Evolutionary conservation across 306 rosid genomes (phyloP).

Genomic region (Trifolium repens): DNA sequence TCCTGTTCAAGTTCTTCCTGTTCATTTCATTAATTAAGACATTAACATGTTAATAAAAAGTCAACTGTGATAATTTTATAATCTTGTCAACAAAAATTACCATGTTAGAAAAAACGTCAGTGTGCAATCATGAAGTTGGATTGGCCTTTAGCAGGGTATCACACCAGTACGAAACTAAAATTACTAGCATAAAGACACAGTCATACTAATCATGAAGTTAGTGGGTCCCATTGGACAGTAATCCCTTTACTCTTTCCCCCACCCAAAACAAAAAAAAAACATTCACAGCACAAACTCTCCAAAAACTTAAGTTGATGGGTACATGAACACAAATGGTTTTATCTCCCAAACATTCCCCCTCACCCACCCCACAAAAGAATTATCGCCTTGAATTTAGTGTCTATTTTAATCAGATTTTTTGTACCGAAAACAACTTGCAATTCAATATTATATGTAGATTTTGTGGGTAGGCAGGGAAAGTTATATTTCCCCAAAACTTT

Average conservation of each 20-base stretch:
- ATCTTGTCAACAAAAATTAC: slow-evolving; percentile 38
- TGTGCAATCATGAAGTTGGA: slow-evolving; percentile 3
- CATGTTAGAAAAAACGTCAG: slow-evolving; percentile 22
- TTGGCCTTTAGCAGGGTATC: slow-evolving; percentile 22
- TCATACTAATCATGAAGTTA: slow-evolving; percentile 10
- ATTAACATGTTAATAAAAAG: slow-evolving; percentile 45
- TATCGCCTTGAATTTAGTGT: neutral
- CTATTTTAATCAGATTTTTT: neutral
- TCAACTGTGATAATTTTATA: slow-evolving; percentile 37
- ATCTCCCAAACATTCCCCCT: neutral
- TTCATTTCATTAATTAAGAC: slow-evolving; percentile 40
- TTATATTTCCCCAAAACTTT: neutral
- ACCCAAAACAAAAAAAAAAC: neutral
- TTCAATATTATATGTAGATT: neutral
- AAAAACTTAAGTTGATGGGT: neutral
- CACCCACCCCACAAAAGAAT: slow-evolving; percentile 6
- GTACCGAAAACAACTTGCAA: neutral
- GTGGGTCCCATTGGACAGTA: slow-evolving; percentile 4
- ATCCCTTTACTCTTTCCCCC: neutral
- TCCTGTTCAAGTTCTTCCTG: slow-evolving; percentile 66
- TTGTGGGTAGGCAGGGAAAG: neutral
- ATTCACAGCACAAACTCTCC: neutral
- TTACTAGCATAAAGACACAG: slow-evolving; percentile 2
- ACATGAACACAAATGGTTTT: neutral
- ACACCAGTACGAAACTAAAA: slow-evolving; percentile 24